These are phyloP conservation scores for Backusella parvicylindrica DNA, from an alignment of 192 early-diverging fungal species.

Conservation along the genomic window DNA sequence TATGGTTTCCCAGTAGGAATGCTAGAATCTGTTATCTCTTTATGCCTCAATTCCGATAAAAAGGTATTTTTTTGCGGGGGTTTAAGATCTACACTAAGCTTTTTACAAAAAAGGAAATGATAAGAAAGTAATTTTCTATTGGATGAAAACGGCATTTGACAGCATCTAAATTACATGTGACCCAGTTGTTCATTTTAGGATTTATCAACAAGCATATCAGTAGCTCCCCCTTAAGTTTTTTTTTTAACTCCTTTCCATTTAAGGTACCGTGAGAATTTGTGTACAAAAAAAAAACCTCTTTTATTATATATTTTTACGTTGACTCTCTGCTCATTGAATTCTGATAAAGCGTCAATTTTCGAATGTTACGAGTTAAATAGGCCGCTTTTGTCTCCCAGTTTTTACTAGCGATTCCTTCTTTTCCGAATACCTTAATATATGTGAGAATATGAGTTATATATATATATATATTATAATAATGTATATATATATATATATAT, in stretches of 20 bases:
- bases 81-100: background rate
- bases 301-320: background rate
- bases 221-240: background rate
- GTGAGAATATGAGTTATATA: background rate
- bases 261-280: background rate
- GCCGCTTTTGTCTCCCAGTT: background rate
- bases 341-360: background rate
- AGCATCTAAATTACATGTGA: slow-evolving; percentile 6
- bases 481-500: too few relatives aligned
- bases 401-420: background rate
- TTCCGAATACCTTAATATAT: background rate
- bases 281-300: background rate
- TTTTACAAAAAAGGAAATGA: slow-evolving; percentile 11
- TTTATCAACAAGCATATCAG: background rate
- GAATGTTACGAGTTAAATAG: background rate
- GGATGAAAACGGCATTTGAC: slow-evolving; percentile 8
- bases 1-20: background rate
- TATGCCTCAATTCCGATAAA: background rate
- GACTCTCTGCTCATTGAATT: background rate
- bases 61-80: slow-evolving; percentile 1
- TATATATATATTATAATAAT: background rate
- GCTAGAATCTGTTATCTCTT: background rate
- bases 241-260: background rate
- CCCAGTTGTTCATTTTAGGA: background rate
- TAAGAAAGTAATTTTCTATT: slow-evolving; percentile 2